These are phyloP conservation scores for Paramecium sexaurelia DNA, from an alignment of 73 alveolate genomes.

Conservation along the genomic window DNA sequence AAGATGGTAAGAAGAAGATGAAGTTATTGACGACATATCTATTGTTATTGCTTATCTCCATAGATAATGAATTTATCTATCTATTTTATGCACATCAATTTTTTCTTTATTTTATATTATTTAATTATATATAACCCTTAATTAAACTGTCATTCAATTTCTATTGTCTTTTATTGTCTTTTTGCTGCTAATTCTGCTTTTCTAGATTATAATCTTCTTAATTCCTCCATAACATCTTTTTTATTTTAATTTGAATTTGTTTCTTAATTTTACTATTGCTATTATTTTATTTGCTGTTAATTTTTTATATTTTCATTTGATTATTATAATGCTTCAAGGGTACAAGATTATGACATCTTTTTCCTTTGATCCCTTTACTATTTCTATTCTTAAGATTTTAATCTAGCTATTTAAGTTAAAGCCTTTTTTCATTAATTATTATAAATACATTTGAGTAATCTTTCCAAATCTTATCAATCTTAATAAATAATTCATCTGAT, in stretches of 20 bases:
- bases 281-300: background rate
- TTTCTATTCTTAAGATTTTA: conserved; percentile 8
- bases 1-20: conserved; percentile 89
- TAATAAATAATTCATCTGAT: conserved; percentile 43
- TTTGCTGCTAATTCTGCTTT: conserved; percentile 47
- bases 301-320: background rate
- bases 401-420: background rate
- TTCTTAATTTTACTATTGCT: background rate
- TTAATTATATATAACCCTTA: background rate
- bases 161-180: conserved; percentile 1
- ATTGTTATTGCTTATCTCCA: conserved; percentile 57
- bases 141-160: background rate
- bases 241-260: background rate
- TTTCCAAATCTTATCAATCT: conserved; percentile 32
- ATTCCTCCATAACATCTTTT: conserved; percentile 51
- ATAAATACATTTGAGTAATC: conserved; percentile 12
- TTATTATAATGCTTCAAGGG: background rate
- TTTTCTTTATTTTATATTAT: background rate
- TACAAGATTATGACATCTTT: background rate
- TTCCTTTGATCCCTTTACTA: background rate
- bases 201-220: conserved; percentile 28
- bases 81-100: background rate
- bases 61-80: background rate
- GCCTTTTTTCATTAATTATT: background rate
- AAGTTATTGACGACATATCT: conserved; percentile 92